These are phyloP conservation scores for Pichia sp. DNA, from an alignment of 1,139 yeast species.

Conservation along the genomic window DNA sequence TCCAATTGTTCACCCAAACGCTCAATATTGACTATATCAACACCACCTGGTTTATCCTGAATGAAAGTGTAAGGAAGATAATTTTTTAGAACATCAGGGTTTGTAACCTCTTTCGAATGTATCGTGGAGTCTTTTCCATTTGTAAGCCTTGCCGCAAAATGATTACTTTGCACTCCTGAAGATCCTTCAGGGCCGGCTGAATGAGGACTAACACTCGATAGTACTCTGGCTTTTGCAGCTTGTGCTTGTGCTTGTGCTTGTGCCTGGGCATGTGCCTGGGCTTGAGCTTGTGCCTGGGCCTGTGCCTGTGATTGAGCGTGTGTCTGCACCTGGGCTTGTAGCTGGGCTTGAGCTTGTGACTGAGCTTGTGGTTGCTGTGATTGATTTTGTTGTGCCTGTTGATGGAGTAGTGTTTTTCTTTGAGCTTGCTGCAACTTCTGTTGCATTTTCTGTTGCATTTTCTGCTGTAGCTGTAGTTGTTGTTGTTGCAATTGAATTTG, in stretches of 20 bases:
- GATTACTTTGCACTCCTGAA: not conserved
- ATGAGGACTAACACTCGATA: conserved; percentile 1
- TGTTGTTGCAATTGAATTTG: conserved; percentile 18
- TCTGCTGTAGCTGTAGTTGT: not conserved
- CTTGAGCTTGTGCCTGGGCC: not conserved
- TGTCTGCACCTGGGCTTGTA: not conserved
- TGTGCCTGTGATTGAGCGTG: not conserved
- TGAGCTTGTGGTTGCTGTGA: not conserved
- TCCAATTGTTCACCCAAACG: conserved; percentile 78
- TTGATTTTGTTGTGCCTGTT: not conserved
- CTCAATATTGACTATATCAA: conserved; percentile 60
- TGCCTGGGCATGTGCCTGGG: not conserved
- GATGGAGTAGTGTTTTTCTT: not conserved
- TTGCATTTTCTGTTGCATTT: not conserved
- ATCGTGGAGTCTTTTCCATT: not conserved
- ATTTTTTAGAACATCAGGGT: conserved; percentile 53
- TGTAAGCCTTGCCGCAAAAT: not conserved
- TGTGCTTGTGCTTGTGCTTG: not conserved
- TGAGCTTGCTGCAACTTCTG: not conserved
- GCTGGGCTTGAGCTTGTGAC: not conserved
- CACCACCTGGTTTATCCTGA: conserved; percentile 62
- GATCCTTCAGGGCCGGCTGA: not conserved
- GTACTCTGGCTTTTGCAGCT: conserved; percentile 1
- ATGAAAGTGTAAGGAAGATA: conserved; percentile 63
- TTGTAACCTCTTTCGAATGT: not conserved